phyloP scores from a whole-genome alignment of 2,329 filamentous ascomycete species.

The Diatrype stigma region DNA sequence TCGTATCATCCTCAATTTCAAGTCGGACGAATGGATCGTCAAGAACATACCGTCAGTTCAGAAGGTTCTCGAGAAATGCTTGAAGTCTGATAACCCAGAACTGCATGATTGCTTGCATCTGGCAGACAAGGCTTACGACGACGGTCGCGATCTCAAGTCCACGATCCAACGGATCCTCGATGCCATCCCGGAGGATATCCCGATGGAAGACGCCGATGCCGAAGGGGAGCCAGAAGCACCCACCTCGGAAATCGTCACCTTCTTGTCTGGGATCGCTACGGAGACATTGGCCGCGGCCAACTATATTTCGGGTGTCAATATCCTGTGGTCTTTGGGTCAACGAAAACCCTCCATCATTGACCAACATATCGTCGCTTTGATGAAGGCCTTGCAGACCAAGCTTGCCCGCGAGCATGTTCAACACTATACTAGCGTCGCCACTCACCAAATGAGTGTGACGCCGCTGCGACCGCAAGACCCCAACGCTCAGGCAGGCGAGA shows the following conservation, averaged over 20 bases:
- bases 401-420: conserved; percentile 90
- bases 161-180: conserved; percentile 80
- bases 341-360: conserved; percentile 85
- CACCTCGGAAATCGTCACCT: conserved; percentile 81
- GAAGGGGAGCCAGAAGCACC: conserved; percentile 79
- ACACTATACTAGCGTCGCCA: conserved; percentile 59
- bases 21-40: conserved; percentile 86
- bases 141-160: conserved; percentile 67
- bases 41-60: conserved; percentile 73
- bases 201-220: conserved; percentile 72
- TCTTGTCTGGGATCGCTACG: conserved; percentile 78
- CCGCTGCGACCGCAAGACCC: conserved; percentile 48
- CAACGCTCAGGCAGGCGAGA: conserved; percentile 49
- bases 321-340: conserved; percentile 85
- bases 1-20: conserved; percentile 81
- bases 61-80: conserved; percentile 82
- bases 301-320: conserved; percentile 85
- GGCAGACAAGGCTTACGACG: conserved; percentile 64
- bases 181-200: conserved; percentile 75
- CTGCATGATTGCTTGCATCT: conserved; percentile 89
- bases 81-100: conserved; percentile 85
- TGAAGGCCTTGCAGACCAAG: conserved; percentile 91
- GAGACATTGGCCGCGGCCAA: conserved; percentile 79
- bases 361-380: conserved; percentile 77
- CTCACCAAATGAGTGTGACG: conserved; percentile 40